phyloP scores from a whole-genome alignment of 2,329 filamentous ascomycete genomes.

The Elsinoe fawcettii region DNA sequence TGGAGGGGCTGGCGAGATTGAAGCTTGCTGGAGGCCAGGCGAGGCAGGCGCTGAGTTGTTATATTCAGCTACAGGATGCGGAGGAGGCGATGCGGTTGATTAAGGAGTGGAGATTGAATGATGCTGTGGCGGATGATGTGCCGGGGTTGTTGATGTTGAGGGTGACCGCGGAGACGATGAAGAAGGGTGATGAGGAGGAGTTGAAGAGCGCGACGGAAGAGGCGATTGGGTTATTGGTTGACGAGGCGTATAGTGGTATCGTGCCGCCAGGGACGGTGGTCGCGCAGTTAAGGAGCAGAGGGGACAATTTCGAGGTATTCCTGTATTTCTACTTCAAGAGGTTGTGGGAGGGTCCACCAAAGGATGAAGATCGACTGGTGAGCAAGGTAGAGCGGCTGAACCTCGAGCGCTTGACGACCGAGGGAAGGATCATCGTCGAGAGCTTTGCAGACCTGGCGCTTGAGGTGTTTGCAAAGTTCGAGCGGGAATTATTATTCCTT shows the following conservation, averaged over 20 bases:
- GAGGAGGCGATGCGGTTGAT: constrained; percentile 83
- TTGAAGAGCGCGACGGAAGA: constrained; percentile 74
- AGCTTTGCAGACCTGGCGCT: constrained; percentile 81
- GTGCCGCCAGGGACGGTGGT: constrained; percentile 73
- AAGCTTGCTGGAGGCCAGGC: constrained; percentile 75
- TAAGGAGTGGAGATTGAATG: constrained; percentile 78
- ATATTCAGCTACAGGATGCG: constrained; percentile 84
- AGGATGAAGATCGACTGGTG: constrained; percentile 32
- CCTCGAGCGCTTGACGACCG: constrained; percentile 28
- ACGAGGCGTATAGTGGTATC: constrained; percentile 83
- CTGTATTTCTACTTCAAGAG: constrained; percentile 86
- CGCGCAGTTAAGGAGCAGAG: constrained; percentile 61
- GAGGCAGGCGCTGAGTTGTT: constrained; percentile 77
- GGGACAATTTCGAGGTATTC: constrained; percentile 56
- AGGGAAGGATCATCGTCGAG: constrained; percentile 63
- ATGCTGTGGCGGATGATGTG: constrained; percentile 82
- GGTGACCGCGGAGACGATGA: constrained; percentile 64
- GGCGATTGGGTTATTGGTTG: constrained; percentile 76
- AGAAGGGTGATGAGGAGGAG: constrained; percentile 58
- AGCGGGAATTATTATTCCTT: constrained; percentile 72
- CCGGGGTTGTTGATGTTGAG: constrained; percentile 78
- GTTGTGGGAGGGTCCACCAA: constrained; percentile 70
- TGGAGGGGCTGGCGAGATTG: constrained; percentile 75
- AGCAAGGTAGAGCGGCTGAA: constrained; percentile 39
- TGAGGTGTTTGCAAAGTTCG: constrained; percentile 76